Conservation (phyloP, 2,329 filamentous ascomycete genomes). For the Monosporascus cannonballus region DNA sequence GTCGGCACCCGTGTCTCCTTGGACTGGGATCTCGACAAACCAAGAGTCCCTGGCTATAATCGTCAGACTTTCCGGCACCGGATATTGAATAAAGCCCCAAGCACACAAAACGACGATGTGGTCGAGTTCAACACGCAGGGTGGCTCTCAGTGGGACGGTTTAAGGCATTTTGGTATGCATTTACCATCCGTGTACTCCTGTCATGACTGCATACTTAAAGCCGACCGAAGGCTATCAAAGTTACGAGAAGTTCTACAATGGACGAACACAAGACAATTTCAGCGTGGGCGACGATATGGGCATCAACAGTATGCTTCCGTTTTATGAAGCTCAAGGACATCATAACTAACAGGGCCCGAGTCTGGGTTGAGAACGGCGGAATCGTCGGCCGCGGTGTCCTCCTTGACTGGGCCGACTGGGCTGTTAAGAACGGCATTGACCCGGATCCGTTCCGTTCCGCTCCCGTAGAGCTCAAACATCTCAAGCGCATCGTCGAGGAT, state of each 20-base stretch:
- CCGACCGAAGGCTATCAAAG: slow-evolving; percentile 2
- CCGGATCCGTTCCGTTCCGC: neutral
- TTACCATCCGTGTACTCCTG: neutral
- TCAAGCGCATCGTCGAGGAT: slow-evolving; percentile 27
- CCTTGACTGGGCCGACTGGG: slow-evolving; percentile 30
- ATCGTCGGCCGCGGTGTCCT: slow-evolving; percentile 42
- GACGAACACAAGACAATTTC: neutral
- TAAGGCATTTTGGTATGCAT: slow-evolving; percentile 26
- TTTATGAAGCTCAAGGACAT: neutral
- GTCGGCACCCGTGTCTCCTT: slow-evolving; percentile 30
- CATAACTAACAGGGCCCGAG: slow-evolving; percentile 12
- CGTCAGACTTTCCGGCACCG: slow-evolving; percentile 6
- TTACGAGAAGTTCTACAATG: neutral
- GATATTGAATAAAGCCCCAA: slow-evolving; percentile 3
- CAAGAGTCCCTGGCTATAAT: slow-evolving; percentile 7
- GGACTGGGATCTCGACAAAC: slow-evolving; percentile 33
- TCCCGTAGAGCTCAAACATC: slow-evolving; percentile 13
- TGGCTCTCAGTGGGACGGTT: slow-evolving; percentile 32
- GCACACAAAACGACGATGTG: slow-evolving; percentile 27
- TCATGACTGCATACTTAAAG: neutral
- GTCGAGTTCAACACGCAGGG: slow-evolving; percentile 31
- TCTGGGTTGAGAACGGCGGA: slow-evolving; percentile 30
- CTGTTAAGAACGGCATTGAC: slow-evolving; percentile 2
- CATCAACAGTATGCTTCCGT: neutral
- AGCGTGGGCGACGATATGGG: neutral